These are phyloP conservation scores for Pseudogymnoascus sp. DNA, from an alignment of 2,329 filamentous ascomycete genomes.

Conservation along the genomic window DNA sequence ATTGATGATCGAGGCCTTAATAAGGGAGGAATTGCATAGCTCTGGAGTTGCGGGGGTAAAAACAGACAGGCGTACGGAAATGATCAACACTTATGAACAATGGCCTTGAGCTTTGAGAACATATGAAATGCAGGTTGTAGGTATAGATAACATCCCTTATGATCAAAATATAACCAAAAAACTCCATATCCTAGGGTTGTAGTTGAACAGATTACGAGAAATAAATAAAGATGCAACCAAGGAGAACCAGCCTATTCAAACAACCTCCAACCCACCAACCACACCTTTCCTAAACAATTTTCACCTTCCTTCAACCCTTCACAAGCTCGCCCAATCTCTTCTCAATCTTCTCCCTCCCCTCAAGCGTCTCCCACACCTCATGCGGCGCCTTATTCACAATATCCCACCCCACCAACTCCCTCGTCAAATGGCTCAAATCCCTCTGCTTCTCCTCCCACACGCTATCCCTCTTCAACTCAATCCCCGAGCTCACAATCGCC, in stretches of 20 bases:
- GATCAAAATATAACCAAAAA: neutral
- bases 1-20: slow-evolving; percentile 11
- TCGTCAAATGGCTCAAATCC: slow-evolving; percentile 72
- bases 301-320: neutral
- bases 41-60: slow-evolving; percentile 1
- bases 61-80: slow-evolving; percentile 2
- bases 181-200: neutral
- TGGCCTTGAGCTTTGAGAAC: neutral
- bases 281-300: neutral
- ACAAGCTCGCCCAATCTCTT: slow-evolving; percentile 68
- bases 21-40: slow-evolving; percentile 13
- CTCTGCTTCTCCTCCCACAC: slow-evolving; percentile 80
- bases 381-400: slow-evolving; percentile 78
- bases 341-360: slow-evolving; percentile 70
- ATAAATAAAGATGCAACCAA: neutral
- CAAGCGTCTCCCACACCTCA: slow-evolving; percentile 70
- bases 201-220: neutral
- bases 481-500: slow-evolving; percentile 74
- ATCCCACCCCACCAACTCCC: slow-evolving; percentile 76
- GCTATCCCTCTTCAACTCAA: slow-evolving; percentile 55
- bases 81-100: slow-evolving; percentile 6
- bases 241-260: neutral
- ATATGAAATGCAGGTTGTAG: neutral
- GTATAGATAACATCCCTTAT: neutral
- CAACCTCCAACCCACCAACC: neutral